Evolutionary conservation across 2,329 filamentous ascomycete genomes (phyloP).

Genomic region (Sphaerulina musiva): DNA sequence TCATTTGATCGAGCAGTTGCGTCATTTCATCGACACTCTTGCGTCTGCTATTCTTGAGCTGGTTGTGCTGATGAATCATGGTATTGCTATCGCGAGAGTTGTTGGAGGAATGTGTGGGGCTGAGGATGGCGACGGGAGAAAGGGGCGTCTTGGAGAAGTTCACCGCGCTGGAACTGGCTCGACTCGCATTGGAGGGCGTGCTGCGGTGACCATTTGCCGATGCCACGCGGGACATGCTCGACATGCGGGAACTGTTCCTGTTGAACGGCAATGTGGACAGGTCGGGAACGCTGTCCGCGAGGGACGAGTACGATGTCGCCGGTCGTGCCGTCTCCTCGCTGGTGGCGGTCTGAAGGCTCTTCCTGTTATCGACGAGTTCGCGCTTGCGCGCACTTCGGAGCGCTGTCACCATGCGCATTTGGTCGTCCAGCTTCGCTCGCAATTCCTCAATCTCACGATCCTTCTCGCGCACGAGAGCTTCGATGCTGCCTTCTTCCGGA

Average conservation of each 20-base stretch:
- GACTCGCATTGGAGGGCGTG: slow-evolving; percentile 24
- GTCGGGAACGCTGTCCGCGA: slow-evolving; percentile 20
- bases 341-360: slow-evolving; percentile 21
- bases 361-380: slow-evolving; percentile 49
- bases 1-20: slow-evolving; percentile 91
- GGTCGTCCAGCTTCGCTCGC: slow-evolving; percentile 83
- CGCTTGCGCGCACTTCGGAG: slow-evolving; percentile 79
- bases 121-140: slow-evolving; percentile 28
- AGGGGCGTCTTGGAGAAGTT: slow-evolving; percentile 29
- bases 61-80: slow-evolving; percentile 5
- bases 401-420: slow-evolving; percentile 86
- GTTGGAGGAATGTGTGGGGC: slow-evolving; percentile 16
- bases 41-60: slow-evolving; percentile 17
- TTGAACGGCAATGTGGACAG: slow-evolving; percentile 16
- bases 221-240: slow-evolving; percentile 15
- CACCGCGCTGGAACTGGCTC: slow-evolving; percentile 24
- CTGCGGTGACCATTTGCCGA: slow-evolving; percentile 21
- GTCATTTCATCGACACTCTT: slow-evolving; percentile 88
- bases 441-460: slow-evolving; percentile 89
- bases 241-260: slow-evolving; percentile 21
- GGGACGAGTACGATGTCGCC: slow-evolving; percentile 12
- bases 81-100: slow-evolving; percentile 16
- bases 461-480: slow-evolving; percentile 72
- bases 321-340: slow-evolving; percentile 17
- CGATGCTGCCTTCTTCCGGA: slow-evolving; percentile 65